Base-by-base conservation (phyloP, 495 filamentous ascomycete genomes). In the Cryomyces antarcticus region DNA sequence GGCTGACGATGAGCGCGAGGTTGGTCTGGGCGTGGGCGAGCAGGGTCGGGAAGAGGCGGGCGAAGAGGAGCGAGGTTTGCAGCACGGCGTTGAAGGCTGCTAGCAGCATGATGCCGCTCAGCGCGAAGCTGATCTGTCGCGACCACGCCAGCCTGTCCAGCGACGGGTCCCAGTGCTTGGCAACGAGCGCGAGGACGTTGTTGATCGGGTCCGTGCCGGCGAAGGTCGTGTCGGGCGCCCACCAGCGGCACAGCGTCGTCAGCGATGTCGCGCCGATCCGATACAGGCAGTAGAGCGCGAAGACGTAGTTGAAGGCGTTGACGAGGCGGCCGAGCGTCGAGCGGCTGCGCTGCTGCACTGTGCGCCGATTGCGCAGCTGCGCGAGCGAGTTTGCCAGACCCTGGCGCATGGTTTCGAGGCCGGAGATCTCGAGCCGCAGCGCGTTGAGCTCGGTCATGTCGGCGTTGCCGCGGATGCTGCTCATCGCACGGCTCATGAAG, bases 261-360 rank as follows among this genome's bases (percentile, higher is more conserved):
- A 39, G 38, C 0, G 67, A 64, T 4, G 79, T 84, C 37, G 78
- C 73, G 30, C 73, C 49, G 49, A 86, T 73, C 41, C 80, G 76
- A 59, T 83, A 86, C 43, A 81, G 56, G 66, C 76, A 89, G 62
- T 81, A 87, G 46, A 77, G 13, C 43, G 75, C 72, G 61, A 89
- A 88, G 28, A 62, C 56, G 53, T 78, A 80, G 40, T 68, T 72
- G 36, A 64, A 50, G 11, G 59, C 41, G 10, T 70, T 60, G 17
- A 80, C 49, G 13, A 80, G 48, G 38, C 70, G 68, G 9, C 82
- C 82, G 24, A 70, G 54, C 5, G 64, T 49, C 4, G 79, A 83
- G 30, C 70, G 67, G 28, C 77, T 70, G 38, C 71, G 70, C 31
- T 69, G 65, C 48, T 78, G 77, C 9, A 64, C 63, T n/a, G 67